These are phyloP conservation scores for Xylaria arbuscula DNA, from an alignment of 2,329 filamentous ascomycete species.

Conservation along the genomic window DNA sequence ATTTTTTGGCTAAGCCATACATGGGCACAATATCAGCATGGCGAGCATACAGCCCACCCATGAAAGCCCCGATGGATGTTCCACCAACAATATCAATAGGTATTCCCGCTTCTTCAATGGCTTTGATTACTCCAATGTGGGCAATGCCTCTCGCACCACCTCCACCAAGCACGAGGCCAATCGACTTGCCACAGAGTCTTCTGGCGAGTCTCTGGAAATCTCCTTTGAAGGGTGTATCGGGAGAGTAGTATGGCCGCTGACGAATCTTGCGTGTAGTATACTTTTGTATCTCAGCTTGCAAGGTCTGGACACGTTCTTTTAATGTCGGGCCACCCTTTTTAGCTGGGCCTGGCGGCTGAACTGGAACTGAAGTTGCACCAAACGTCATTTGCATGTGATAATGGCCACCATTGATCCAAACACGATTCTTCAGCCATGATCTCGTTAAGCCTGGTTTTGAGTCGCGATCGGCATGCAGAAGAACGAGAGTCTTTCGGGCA, in stretches of 20 bases:
- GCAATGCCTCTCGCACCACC: conserved; percentile 92
- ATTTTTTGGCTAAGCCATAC: conserved; percentile 97
- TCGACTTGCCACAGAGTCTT: conserved; percentile 90
- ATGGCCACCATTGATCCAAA: conserved; percentile 98
- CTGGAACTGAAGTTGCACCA: conserved; percentile 78
- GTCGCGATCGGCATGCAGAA: conserved; percentile 90
- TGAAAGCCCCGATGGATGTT: conserved; percentile 95
- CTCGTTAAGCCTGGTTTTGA: conserved; percentile 86
- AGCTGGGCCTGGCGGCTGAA: conserved; percentile 70
- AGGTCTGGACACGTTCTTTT: conserved; percentile 91
- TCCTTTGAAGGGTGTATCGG: conserved; percentile 92
- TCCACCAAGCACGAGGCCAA: conserved; percentile 92
- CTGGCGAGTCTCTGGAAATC: conserved; percentile 95
- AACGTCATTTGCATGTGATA: conserved; percentile 98
- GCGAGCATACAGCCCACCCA: conserved; percentile 92
- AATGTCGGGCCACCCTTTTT: conserved; percentile 86
- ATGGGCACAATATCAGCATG: conserved; percentile 97
- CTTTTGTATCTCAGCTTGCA: conserved; percentile 98
- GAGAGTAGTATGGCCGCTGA: conserved; percentile 87
- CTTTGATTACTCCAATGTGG: conserved; percentile 92
- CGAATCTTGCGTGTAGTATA: conserved; percentile 95
- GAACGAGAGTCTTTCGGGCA: conserved; percentile 88
- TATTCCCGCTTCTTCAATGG: conserved; percentile 94
- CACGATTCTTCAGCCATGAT: conserved; percentile 88
- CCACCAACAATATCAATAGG: conserved; percentile 96